These are phyloP conservation scores for Hylodesmum podocarpum DNA, from an alignment of 306 rosid genomes.

Conservation along the genomic window DNA sequence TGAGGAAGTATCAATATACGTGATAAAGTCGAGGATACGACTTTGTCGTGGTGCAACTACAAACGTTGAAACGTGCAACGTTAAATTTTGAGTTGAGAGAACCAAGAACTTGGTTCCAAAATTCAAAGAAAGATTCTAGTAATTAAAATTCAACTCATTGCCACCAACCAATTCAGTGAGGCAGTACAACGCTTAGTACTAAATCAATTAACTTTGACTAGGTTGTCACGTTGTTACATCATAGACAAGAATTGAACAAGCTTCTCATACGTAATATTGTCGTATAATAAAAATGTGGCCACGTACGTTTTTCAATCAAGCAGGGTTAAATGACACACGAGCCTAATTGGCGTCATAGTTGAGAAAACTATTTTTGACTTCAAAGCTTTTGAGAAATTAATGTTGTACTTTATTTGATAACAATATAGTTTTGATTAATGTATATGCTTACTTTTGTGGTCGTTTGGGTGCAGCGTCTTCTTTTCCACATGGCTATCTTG, in stretches of 20 bases:
- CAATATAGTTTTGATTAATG: background rate
- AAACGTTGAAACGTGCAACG: background rate
- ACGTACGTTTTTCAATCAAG: background rate
- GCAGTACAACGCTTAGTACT: too few relatives aligned
- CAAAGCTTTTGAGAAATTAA: background rate
- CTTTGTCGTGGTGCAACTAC: background rate
- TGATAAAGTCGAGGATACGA: background rate
- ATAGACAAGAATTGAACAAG: background rate
- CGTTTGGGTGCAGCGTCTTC: background rate
- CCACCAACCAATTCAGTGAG: background rate
- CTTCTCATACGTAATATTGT: background rate
- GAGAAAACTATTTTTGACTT: background rate
- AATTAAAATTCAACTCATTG: conserved; percentile 20
- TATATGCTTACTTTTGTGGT: background rate
- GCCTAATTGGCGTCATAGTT: background rate
- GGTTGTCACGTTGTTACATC: background rate
- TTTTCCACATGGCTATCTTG: conserved; percentile 7
- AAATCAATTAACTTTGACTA: background rate
- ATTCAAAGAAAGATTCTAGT: background rate
- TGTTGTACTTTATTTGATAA: background rate
- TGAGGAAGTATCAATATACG: background rate
- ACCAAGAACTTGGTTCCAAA: background rate
- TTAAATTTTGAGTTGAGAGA: background rate
- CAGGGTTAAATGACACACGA: background rate
- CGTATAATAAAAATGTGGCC: conserved; percentile 3